Base-by-base conservation (phyloP, 768 basidiomycete genomes). In the Cyclocybe cylindracea region DNA sequence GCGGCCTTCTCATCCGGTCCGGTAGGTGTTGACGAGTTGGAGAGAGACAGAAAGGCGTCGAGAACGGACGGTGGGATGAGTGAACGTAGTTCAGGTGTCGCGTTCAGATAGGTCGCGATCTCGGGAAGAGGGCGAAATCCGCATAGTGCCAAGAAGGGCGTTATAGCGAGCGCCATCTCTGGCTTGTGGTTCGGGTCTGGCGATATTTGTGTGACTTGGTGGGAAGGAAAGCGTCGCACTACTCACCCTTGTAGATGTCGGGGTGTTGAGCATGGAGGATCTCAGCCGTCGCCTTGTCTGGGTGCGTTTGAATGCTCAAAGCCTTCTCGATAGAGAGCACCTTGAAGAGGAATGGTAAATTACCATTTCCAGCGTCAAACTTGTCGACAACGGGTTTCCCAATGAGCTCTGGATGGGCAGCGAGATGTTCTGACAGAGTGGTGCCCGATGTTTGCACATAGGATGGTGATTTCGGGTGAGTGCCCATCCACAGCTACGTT, bases 111-210 rank as follows among this genome's bases (percentile, higher is more conserved):
- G 13, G 73, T 66, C 13, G 86, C 84, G 65, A 99, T 91, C 43
- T 79, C 70, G 1, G 75, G 62, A 1, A 94, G 81, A 4, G 96
- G 96, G 13, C 88, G 82, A 74, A 98, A 99, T 39, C 96, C 96
- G 65, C 95, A 96, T 62, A 98, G 76, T 1, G 91, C 97, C 35
- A 76, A 76, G 76, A 98, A 98, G 10, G 86, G 83, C 0, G 95
- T 95, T 53, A 99, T 70, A 0, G 97, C 97, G 35, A 99, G 79
- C n/a, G 95, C 94, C 92, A 99, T 96, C 68, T 99, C 97, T 2
- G 97, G 97, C 70, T 99, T 99, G 62, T 99, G 97, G 65, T 98
- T 98, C 5, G 85, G 82, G 68, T 99, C 97, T 91, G 48, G 18
- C 10, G 11, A 36, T 7, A 40, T 46, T 39, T 36, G 46, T 35